Evolutionary conservation across 768 basidiomycete species (phyloP).

Genomic region (Amanita pallidorosea): DNA sequence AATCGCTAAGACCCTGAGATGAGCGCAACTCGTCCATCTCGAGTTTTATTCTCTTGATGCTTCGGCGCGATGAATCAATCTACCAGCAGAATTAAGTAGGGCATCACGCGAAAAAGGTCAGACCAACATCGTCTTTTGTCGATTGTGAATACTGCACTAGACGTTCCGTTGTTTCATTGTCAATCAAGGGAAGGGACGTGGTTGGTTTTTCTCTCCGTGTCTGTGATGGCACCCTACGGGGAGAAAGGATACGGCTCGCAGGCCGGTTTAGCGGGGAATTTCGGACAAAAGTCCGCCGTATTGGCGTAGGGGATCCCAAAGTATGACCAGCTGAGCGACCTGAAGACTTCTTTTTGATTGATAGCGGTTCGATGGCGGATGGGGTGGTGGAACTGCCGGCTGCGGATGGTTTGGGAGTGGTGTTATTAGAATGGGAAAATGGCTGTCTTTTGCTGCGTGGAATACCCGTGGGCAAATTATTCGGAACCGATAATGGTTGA

Average conservation of each 20-base stretch:
- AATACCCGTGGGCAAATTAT: slow-evolving; percentile 33
- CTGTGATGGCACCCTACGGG: slow-evolving; percentile 47
- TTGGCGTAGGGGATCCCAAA: slow-evolving; percentile 25
- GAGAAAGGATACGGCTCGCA: slow-evolving; percentile 32
- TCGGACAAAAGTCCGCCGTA: slow-evolving; percentile 31
- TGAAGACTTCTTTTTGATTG: slow-evolving; percentile 78
- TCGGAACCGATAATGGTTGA: slow-evolving; percentile 13
- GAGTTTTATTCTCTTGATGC: slow-evolving; percentile 65
- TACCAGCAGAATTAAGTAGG: slow-evolving; percentile 16
- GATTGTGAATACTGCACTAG: slow-evolving; percentile 39
- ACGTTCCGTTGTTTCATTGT: slow-evolving; percentile 30
- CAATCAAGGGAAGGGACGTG: slow-evolving; percentile 16
- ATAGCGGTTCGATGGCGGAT: slow-evolving; percentile 59
- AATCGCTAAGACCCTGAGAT: slow-evolving; percentile 17
- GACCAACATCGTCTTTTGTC: slow-evolving; percentile 57
- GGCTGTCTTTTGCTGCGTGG: slow-evolving; percentile 67
- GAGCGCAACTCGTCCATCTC: slow-evolving; percentile 43
- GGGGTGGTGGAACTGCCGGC: slow-evolving; percentile 22
- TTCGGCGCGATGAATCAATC: slow-evolving; percentile 63
- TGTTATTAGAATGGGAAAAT: slow-evolving; percentile 42
- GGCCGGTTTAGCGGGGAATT: slow-evolving; percentile 43
- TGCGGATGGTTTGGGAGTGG: slow-evolving; percentile 35
- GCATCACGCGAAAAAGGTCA: neutral
- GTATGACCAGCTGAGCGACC: slow-evolving; percentile 32
- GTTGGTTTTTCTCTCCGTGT: slow-evolving; percentile 27